Conservation (phyloP, 371 early-diverging fungal genomes). For the Parasitella parasitica region DNA sequence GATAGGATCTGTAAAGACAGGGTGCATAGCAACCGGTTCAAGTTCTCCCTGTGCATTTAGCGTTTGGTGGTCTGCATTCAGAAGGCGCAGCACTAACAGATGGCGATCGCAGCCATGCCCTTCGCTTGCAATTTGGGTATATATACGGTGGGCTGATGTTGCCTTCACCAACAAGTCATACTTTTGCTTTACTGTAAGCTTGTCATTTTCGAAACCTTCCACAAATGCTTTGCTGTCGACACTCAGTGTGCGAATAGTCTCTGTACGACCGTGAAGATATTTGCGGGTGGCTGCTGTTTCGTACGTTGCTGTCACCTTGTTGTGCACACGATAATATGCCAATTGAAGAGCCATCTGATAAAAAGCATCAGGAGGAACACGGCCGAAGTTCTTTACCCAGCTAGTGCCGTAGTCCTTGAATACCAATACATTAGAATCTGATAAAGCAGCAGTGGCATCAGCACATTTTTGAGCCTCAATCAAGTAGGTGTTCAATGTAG, state of each 20-base stretch:
- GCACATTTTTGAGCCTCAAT: conserved; percentile 56
- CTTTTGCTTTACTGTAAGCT: conserved; percentile 26
- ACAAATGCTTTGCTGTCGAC: conserved; percentile 65
- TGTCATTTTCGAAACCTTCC: conserved; percentile 54
- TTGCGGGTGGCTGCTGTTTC: conserved; percentile 83
- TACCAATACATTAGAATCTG: conserved; percentile 63
- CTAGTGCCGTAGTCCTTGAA: conserved; percentile 50
- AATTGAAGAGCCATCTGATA: conserved; percentile 87
- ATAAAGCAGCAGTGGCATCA: conserved; percentile 52
- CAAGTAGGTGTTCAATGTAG: conserved; percentile 45
- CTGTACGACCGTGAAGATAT: conserved; percentile 84
- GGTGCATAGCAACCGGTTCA: conserved; percentile 42
- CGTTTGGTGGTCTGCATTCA: conserved; percentile 37
- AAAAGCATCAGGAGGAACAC: conserved; percentile 83
- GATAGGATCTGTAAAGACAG: conserved; percentile 76
- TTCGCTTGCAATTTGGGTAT: conserved; percentile 63
- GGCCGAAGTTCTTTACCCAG: conserved; percentile 69
- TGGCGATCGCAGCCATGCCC: conserved; percentile 88
- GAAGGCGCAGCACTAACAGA: conserved; percentile 72
- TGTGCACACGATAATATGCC: conserved; percentile 75
- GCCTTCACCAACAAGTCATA: conserved; percentile 64
- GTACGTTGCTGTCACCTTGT: conserved; percentile 67
- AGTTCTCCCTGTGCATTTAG: conserved; percentile 17
- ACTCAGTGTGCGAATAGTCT: conserved; percentile 78
- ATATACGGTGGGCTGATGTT: conserved; percentile 60